Evolutionary conservation across 208 protist genomes (phyloP).

Genomic region (Giardia duodenalis): DNA sequence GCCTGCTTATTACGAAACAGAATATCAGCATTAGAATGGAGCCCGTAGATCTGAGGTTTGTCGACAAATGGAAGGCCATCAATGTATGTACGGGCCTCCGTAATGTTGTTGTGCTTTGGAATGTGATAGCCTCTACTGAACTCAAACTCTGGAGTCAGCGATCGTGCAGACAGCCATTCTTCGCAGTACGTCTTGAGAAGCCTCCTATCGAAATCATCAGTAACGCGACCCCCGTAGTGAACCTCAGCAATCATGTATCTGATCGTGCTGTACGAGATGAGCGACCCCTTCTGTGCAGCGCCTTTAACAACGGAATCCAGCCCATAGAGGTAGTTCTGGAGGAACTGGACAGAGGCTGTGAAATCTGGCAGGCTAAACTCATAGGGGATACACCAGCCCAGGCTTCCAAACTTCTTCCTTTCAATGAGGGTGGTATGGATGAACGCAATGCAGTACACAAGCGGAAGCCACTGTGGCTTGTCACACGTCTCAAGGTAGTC

Average conservation of each 20-base stretch:
- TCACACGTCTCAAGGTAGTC: slow-evolving; percentile 80
- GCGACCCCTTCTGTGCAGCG: slow-evolving; percentile 38
- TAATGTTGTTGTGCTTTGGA: slow-evolving; percentile 38
- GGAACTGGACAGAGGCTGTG: slow-evolving; percentile 66
- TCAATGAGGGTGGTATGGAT: slow-evolving; percentile 85
- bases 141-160: slow-evolving; percentile 63
- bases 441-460: slow-evolving; percentile 85
- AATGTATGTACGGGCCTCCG: slow-evolving; percentile 42
- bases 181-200: slow-evolving; percentile 87
- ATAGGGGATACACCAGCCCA: slow-evolving; percentile 90
- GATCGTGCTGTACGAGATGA: slow-evolving; percentile 57
- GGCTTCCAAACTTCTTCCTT: slow-evolving; percentile 86
- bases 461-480: slow-evolving; percentile 68
- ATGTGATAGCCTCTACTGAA: slow-evolving; percentile 42
- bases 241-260: slow-evolving; percentile 90
- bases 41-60: slow-evolving; percentile 80
- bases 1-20: slow-evolving; percentile 59
- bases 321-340: slow-evolving; percentile 86
- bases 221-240: slow-evolving; percentile 93
- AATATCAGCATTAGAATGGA: slow-evolving; percentile 77
- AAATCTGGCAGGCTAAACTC: slow-evolving; percentile 91
- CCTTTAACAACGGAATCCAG: slow-evolving; percentile 56
- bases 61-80: slow-evolving; percentile 70
- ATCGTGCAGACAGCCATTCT: slow-evolving; percentile 64
- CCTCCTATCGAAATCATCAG: slow-evolving; percentile 82